These are phyloP conservation scores for Coemansia sp. DNA, from an alignment of 192 early-diverging fungal species.

Conservation along the genomic window DNA sequence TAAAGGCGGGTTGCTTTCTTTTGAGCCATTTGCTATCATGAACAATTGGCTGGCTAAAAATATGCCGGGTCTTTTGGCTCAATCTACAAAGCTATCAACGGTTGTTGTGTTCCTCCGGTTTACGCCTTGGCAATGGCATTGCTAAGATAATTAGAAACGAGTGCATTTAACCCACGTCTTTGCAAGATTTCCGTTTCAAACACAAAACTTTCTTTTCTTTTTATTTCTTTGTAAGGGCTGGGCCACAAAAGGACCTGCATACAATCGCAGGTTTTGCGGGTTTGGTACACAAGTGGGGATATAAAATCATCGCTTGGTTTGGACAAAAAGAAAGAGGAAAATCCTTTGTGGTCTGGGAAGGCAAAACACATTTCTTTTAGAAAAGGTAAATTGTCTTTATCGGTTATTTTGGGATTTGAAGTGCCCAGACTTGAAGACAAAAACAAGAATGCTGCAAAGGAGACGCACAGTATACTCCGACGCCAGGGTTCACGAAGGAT, in stretches of 20 bases:
- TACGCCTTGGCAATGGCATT: background rate
- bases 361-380: background rate
- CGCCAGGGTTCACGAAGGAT: conserved; percentile 4
- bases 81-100: background rate
- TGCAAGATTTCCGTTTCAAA: background rate
- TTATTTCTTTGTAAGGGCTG: background rate
- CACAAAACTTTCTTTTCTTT: background rate
- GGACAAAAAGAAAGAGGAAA: background rate
- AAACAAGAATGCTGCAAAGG: background rate
- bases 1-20: background rate
- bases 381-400: background rate
- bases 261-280: background rate
- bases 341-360: background rate
- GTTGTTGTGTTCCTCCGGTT: background rate
- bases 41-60: conserved; percentile 1
- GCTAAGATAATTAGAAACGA: background rate
- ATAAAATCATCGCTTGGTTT: background rate
- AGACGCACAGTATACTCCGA: conserved; percentile 2
- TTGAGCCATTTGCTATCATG: background rate
- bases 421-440: background rate
- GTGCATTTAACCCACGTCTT: background rate
- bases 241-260: background rate
- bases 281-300: background rate
- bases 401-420: conserved; percentile 2
- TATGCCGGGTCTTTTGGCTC: background rate